Base-by-base conservation (phyloP, 2,329 filamentous ascomycete species). In the Fusarium buharicum region DNA sequence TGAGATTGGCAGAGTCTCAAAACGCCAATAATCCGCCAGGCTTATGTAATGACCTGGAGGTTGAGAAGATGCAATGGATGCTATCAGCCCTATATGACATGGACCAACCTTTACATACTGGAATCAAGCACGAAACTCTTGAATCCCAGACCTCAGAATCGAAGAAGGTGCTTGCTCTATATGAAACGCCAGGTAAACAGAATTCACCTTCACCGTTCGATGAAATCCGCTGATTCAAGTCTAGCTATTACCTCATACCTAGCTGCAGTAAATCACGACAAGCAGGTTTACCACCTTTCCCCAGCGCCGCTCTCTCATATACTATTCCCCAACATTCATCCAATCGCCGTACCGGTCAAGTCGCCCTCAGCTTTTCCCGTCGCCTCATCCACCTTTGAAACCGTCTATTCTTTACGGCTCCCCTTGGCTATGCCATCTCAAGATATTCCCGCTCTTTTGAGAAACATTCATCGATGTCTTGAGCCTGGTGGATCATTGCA, bases 41-140 rank as follows among this genome's bases (percentile, higher is more conserved):
- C 13, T 47, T 39, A 9, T 48, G 27, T 2, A 27, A 45, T 13
- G 58, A 58, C 50, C 68, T 83, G 6, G 83, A 84, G 51, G 76
- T 85, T 45, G 81, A 84, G 57, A 85, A 84, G 68, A 84, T 85
- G 64, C 63, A 67, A 37, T 88, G 86, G 86, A 82, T 92, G 75
- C 77, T 88, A 36, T 86, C 82, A 17, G 81, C 81, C 0, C 75
- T 90, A 50, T 79, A 81, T 64, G 77, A 75, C 60, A 76, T 79
- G 69, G 79, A 77, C 3, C 36, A 31, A 1, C 43, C 46, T 1
- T 6, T 9, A 2, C 34, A 45, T 22, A 54, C 6, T 24, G 47
- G 43, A 12, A n/a, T 20, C 1, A 31, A 33, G 5, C 31, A 14
- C 14, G 36, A 30, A 1, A 6, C 11, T 13, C 9, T 33, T 76